Conservation (phyloP, 139 green algal species). For the Edaphochlamys debaryana region DNA sequence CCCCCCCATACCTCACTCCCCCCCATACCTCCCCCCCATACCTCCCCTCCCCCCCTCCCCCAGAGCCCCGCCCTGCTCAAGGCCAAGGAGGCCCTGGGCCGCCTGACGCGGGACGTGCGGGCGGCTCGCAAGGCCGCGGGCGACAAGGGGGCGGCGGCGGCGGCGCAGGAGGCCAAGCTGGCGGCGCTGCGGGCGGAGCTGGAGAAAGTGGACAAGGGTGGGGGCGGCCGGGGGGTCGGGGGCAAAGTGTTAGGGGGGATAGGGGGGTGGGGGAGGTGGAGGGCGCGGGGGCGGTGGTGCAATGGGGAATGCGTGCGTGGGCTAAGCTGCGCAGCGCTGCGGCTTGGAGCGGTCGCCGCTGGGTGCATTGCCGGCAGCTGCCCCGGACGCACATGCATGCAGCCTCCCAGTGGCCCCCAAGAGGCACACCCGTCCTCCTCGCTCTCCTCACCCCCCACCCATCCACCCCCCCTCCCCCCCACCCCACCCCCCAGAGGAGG, state of each 20-base stretch:
- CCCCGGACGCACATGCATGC: too few relatives aligned
- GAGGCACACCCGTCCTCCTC: too few relatives aligned
- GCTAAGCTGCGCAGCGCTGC: too few relatives aligned
- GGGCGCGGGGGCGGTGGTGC: neutral
- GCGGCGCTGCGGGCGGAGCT: conserved; percentile 60
- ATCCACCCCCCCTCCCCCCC: neutral
- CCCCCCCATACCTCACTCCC: too few relatives aligned
- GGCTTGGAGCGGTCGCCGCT: too few relatives aligned
- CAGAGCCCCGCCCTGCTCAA: conserved; percentile 48
- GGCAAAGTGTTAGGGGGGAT: neutral
- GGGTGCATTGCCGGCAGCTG: too few relatives aligned
- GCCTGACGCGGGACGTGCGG: conserved; percentile 62
- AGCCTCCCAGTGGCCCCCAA: too few relatives aligned
- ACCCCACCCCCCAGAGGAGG: conserved; percentile 17
- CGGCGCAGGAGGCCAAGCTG: conserved; percentile 51
- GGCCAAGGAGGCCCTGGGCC: conserved; percentile 67
- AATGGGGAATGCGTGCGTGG: too few relatives aligned
- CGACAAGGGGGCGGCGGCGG: conserved; percentile 27
- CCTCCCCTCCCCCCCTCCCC: neutral
- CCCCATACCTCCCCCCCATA: neutral
- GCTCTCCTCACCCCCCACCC: neutral
- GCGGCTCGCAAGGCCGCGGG: conserved; percentile 59
- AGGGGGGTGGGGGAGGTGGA: too few relatives aligned
- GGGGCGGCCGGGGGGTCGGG: neutral
- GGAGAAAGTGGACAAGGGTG: conserved; percentile 41